Evolutionary conservation across 2,329 filamentous ascomycete species (phyloP).

Genomic region (Scedosporium boydii): DNA sequence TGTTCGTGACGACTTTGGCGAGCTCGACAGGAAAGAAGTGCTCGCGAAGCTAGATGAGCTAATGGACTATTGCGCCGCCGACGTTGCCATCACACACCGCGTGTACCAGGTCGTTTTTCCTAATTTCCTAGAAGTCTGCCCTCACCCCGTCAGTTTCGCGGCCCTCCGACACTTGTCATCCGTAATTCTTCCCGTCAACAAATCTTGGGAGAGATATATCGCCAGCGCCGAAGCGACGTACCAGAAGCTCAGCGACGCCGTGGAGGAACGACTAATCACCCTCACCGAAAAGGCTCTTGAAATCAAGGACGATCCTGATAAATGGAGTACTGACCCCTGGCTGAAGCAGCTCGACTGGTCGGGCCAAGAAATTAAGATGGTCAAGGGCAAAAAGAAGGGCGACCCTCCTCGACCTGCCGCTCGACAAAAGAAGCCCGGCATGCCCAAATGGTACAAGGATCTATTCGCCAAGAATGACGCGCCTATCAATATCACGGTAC

Average conservation of each 20-base stretch:
- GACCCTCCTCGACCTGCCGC: conserved; percentile 69
- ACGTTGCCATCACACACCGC: conserved; percentile 84
- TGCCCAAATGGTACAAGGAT: conserved; percentile 94
- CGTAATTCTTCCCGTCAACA: conserved; percentile 83
- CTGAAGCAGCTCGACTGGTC: conserved; percentile 91
- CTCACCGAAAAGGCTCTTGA: conserved; percentile 70
- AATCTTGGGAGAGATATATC: conserved; percentile 80
- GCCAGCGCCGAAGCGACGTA: conserved; percentile 79
- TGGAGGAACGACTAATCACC: conserved; percentile 63
- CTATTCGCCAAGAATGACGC: conserved; percentile 62
- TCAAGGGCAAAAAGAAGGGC: conserved; percentile 79
- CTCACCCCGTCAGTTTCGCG: conserved; percentile 94
- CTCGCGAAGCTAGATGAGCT: conserved; percentile 67
- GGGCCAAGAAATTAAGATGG: conserved; percentile 83
- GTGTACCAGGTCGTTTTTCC: conserved; percentile 94
- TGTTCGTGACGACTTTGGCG: conserved; percentile 75
- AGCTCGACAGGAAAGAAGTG: conserved; percentile 64
- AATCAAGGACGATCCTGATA: conserved; percentile 57
- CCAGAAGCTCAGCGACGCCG: conserved; percentile 62
- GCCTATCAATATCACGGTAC: conserved; percentile 69
- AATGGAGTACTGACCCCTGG: conserved; percentile 80
- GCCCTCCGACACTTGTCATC: conserved; percentile 87
- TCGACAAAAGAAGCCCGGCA: conserved; percentile 86
- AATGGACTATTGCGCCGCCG: conserved; percentile 87
- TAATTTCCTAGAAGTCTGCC: conserved; percentile 79